Evolutionary conservation across 2,329 filamentous ascomycete species (phyloP).

Genomic region (Colletotrichum brevisporum): DNA sequence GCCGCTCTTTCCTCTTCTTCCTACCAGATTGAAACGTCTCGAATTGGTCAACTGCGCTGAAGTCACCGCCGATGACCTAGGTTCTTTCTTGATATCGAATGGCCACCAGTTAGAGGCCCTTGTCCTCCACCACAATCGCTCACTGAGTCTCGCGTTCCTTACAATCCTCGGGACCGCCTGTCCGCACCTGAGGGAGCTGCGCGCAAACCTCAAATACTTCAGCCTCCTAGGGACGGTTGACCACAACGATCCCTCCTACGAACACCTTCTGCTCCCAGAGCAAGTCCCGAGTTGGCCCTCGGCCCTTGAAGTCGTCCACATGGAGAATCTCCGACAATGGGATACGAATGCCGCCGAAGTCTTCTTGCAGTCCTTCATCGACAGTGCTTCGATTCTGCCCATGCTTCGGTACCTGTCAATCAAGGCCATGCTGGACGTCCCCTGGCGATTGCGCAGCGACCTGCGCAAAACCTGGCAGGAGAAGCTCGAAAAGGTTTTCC

Average conservation of each 20-base stretch:
- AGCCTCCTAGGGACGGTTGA: conserved; percentile 76
- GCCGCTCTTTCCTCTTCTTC: conserved; percentile 77
- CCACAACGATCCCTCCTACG: conserved; percentile 83
- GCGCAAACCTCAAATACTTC: conserved; percentile 85
- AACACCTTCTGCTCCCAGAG: conserved; percentile 72
- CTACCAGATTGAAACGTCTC: conserved; percentile 75
- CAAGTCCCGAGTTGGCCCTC: conserved; percentile 85
- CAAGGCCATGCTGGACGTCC: conserved; percentile 82
- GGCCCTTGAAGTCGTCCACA: conserved; percentile 78
- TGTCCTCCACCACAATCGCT: conserved; percentile 82
- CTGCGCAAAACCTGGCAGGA: conserved; percentile 84
- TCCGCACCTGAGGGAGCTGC: conserved; percentile 77
- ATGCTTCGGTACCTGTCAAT: conserved; percentile 79
- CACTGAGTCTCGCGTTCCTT: conserved; percentile 82
- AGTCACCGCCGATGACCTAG: conserved; percentile 76
- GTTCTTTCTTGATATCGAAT: conserved; percentile 75
- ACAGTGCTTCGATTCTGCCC: conserved; percentile 76
- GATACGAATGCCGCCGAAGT: conserved; percentile 76
- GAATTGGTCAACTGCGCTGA: conserved; percentile 86
- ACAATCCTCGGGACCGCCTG: conserved; percentile 76
- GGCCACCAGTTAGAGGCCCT: conserved; percentile 78
- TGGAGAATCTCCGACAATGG: conserved; percentile 85
- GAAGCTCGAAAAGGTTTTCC: conserved; percentile 78
- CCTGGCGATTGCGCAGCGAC: conserved; percentile 86
- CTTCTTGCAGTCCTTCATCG: conserved; percentile 84